These are phyloP conservation scores for Anaeromyces robustus DNA, from an alignment of 192 early-diverging fungal genomes.

Conservation along the genomic window DNA sequence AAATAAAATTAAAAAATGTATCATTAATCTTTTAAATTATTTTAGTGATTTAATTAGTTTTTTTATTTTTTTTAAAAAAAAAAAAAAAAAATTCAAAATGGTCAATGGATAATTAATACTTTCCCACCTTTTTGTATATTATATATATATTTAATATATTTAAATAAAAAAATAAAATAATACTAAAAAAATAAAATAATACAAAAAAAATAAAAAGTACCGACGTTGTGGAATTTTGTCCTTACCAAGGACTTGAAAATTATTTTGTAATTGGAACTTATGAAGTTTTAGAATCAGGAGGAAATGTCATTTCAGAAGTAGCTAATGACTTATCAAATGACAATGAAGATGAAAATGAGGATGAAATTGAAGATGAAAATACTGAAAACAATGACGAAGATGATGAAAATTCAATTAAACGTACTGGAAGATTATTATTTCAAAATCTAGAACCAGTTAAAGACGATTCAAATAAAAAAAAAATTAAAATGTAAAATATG, in stretches of 20 bases:
- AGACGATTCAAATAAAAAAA: conserved; percentile 10
- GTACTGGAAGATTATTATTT: conserved; percentile 51
- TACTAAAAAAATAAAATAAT: too few species aligned
- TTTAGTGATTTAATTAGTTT: too few species aligned
- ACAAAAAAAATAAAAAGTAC: conserved; percentile 17
- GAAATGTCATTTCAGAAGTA: background rate
- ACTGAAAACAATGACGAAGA: background rate
- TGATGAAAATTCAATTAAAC: conserved; percentile 18
- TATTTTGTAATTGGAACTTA: conserved; percentile 56
- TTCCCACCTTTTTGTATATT: too few species aligned
- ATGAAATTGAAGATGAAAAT: conserved; percentile 6
- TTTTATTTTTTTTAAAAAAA: too few species aligned
- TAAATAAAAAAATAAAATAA: too few species aligned
- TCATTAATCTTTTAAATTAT: too few species aligned
- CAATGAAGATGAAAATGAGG: conserved; percentile 1
- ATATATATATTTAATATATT: too few species aligned
- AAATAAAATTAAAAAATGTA: too few species aligned
- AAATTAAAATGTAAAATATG: conserved; percentile 11
- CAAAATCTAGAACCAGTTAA: conserved; percentile 18
- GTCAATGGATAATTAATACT: too few species aligned
- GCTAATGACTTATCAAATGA: background rate
- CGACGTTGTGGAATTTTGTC: conserved; percentile 57
- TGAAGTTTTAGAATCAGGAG: conserved; percentile 23
- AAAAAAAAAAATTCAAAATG: too few species aligned
- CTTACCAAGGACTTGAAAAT: conserved; percentile 20